Percentiles rank a stretch among this genome's conserved stretches.
phyloP scores from a whole-genome alignment of 2,329 filamentous ascomycete species.

The Scytalidium lignicola region DNA sequence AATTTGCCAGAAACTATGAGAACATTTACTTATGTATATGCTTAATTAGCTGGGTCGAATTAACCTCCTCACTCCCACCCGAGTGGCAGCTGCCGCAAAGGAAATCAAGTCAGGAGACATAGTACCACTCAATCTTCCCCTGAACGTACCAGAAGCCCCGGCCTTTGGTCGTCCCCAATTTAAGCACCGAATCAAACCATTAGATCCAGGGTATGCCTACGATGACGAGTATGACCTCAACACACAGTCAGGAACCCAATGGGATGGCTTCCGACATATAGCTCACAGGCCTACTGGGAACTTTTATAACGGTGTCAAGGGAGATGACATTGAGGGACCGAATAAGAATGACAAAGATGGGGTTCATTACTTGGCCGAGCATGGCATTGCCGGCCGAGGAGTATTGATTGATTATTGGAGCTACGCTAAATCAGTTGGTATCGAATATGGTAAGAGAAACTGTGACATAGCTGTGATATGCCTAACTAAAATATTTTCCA shows the following conservation, averaged over 20 bases:
- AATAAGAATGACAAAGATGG: conserved; percentile 22
- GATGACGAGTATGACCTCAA: conserved; percentile 58
- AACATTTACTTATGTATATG: not conserved
- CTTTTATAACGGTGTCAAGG: conserved; percentile 25
- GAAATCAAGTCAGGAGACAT: conserved; percentile 38
- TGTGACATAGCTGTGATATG: no score
- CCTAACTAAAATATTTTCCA: conserved; percentile 3
- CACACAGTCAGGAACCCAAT: conserved; percentile 53
- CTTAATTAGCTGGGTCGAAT: conserved; percentile 33
- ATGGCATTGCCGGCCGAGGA: conserved; percentile 51
- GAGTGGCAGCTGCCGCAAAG: conserved; percentile 34
- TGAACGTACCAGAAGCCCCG: conserved; percentile 30
- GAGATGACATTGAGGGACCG: conserved; percentile 19
- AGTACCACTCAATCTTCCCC: conserved; percentile 25
- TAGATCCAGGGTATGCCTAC: conserved; percentile 37
- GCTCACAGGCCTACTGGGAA: conserved; percentile 16
- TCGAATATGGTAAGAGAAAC: conserved; percentile 27
- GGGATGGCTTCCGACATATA: conserved; percentile 48
- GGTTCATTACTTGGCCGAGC: conserved; percentile 26
- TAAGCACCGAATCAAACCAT: conserved; percentile 27
- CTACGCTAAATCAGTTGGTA: conserved; percentile 31
- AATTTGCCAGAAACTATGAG: not conserved
- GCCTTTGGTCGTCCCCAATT: conserved; percentile 29
- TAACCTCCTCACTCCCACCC: conserved; percentile 40
- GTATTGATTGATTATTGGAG: conserved; percentile 49